Base-by-base conservation (phyloP, 1,284 basidiomycete species). In the Hemileia vastatrix region DNA sequence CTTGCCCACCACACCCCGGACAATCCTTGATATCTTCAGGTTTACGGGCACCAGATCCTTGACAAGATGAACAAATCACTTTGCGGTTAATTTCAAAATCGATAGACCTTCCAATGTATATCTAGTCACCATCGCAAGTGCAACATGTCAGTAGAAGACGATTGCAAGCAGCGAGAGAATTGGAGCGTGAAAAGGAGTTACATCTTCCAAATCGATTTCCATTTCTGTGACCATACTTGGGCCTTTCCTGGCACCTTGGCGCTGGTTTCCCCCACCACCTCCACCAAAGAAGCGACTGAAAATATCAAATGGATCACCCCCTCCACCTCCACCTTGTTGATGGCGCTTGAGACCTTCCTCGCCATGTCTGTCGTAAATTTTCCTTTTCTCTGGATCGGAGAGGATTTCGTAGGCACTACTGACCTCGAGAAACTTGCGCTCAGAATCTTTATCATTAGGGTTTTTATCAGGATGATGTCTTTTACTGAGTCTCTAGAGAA, bases 221-320 rank as follows among this genome's bases (percentile, higher is more conserved):
- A 95, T 86, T 72, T 94, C 91, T 45, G 86, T 86, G 31, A 90
- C 70, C 65, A 87, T 86, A 15, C 86, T 87, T 8, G 87, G 89
- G 2, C 91, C 91, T 64, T 86, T 83, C 48, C 88, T 84, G 44
- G 82, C 82, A 76, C 89, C 85, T 57, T 87, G 83, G 19, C 83
- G 81, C 43, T 80, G 79, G 15, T 23, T 80, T 83, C 73, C 65
- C 84, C 82, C 81, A 71, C 85, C 83, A 65, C 76, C 75, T 33
- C 83, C 83, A 66, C 90, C 90, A 71, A 96, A 96, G 81, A 95
- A 94, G 70, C 79, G 86, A 44, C 87, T 83, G 77, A 96, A 96
- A 70, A 94, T 83, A 73, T 95, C 92, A 73, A 94, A 90, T n/a
- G 90, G 88, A 72, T 93, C 81, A 65, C 84, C 83, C 18, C 86